Evolutionary conservation across 1,139 yeast genomes (phyloP), one percentile per base, ranked within the genome.

Genomic region (Candida frijolesensis): DNA sequence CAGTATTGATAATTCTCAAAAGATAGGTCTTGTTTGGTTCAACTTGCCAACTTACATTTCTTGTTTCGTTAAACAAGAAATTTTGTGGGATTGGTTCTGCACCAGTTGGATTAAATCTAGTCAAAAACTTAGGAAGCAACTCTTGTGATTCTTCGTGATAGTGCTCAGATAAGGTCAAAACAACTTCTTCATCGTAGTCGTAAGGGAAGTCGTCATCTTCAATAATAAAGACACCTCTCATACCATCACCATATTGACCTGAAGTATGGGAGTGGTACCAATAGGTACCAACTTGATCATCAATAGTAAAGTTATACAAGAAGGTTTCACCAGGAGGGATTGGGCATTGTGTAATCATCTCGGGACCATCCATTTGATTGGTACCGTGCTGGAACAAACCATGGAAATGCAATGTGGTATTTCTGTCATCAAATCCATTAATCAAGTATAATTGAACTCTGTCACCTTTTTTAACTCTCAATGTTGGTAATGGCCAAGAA

Each of bases 251-350:
- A 58, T 85, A 85, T 65, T 87, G 94, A 37, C 89, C 78, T 0
- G 86, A 84, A 46, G 88, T 79, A 63, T 87, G 95, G n/a, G 91
- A 84, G 64, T 87, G 95, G 67, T 87, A 87, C 95, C 94, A 87
- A 66, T 75, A 87, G 12, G 90, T 82, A 43, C 95, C 95, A 8
- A 78, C 80, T 66, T 87, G 92, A 50, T 80, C 78, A 29, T 72
- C 74, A 34, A 85, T 84, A 2, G 83, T 80, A 60, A 87, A 87
- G 63, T 81, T 86, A 66, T 87, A 87, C 34, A 82, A 63, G 62
- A 78, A 80, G 1, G 88, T 76, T 51, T 76, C 78, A 33, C 87
- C 87, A 15, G 88, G 85, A 40, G 84, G 79, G 51, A 87, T 82
- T 29, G 94, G 92, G 67, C 94, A 87, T 66, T 87, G 94, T 9